A percentile compares a stretch with the other conserved stretches of the same genome.
These are phyloP conservation scores for Ophiostoma triangulosporum DNA, from an alignment of 2,329 filamentous ascomycete genomes.

Conservation along the genomic window DNA sequence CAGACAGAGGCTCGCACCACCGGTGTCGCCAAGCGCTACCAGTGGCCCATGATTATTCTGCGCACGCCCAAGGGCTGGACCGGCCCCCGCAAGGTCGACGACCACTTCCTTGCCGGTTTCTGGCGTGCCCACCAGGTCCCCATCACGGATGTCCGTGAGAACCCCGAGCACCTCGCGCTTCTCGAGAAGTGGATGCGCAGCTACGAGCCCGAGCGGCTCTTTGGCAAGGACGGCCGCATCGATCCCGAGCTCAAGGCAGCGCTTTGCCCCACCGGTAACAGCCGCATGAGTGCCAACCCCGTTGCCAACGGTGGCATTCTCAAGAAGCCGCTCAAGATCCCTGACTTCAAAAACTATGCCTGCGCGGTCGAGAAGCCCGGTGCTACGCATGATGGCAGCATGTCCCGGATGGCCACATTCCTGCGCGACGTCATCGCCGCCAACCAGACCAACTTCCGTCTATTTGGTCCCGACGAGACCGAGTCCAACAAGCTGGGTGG, in stretches of 20 bases:
- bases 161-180: constrained; percentile 50
- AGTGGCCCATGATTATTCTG: constrained; percentile 69
- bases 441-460: constrained; percentile 56
- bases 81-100: constrained; percentile 56
- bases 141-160: constrained; percentile 54
- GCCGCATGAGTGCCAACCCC: constrained; percentile 66
- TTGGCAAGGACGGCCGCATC: constrained; percentile 50
- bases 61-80: constrained; percentile 73
- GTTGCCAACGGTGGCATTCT: constrained; percentile 59
- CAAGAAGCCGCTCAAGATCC: constrained; percentile 52
- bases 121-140: constrained; percentile 71
- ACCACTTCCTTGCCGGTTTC: constrained; percentile 60
- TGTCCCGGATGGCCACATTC: constrained; percentile 56
- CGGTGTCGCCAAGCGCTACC: constrained; percentile 54
- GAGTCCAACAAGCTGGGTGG: constrained; percentile 65
- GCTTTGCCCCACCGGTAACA: constrained; percentile 50
- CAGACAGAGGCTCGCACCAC: constrained; percentile 61
- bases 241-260: constrained; percentile 46
- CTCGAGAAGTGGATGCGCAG: constrained; percentile 67
- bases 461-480: constrained; percentile 70
- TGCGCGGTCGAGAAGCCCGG: constrained; percentile 49
- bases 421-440: constrained; percentile 51
- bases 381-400: constrained; percentile 43
- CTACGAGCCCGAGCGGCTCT: constrained; percentile 61
- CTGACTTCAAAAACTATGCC: constrained; percentile 56